Evolutionary conservation across 2,329 filamentous ascomycete genomes (phyloP).

Genomic region (Helicocarpus griseus): DNA sequence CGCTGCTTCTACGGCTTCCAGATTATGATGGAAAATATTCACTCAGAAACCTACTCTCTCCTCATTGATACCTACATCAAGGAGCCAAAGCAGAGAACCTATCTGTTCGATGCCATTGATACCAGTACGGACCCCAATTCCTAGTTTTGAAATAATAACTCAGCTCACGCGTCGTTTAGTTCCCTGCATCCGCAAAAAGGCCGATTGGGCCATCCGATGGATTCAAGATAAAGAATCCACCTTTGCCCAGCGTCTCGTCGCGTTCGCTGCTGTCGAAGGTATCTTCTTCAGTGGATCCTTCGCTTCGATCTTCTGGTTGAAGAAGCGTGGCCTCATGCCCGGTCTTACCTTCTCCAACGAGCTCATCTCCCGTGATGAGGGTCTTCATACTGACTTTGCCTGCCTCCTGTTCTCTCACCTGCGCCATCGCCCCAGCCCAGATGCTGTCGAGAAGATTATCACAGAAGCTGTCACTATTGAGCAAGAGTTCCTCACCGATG

Average conservation of each 20-base stretch:
- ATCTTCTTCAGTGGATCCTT: conserved; percentile 99
- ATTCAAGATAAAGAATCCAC: conserved; percentile 89
- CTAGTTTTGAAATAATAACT: background rate
- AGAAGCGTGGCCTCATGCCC: conserved; percentile 99
- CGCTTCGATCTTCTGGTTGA: conserved; percentile 98
- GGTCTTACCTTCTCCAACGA: conserved; percentile 99
- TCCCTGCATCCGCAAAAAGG: conserved; percentile 96
- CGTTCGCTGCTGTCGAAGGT: conserved; percentile 95
- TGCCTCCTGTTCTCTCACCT: conserved; percentile 97
- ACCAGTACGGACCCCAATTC: conserved; percentile 59
- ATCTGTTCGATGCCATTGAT: conserved; percentile 97
- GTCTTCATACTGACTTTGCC: conserved; percentile 98
- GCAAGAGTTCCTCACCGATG: conserved; percentile 95
- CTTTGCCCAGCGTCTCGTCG: conserved; percentile 89
- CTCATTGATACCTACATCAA: conserved; percentile 99
- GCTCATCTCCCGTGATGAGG: conserved; percentile 98
- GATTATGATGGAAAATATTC: conserved; percentile 99
- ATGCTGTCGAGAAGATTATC: conserved; percentile 79
- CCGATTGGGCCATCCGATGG: conserved; percentile 94
- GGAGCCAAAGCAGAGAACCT: conserved; percentile 84
- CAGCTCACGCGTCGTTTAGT: conserved; percentile 43
- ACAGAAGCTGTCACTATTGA: conserved; percentile 89
- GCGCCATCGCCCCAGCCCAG: conserved; percentile 76
- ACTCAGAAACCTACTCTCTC: conserved; percentile 98
- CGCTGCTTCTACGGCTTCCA: conserved; percentile 99